Conservation (phyloP, 495 filamentous ascomycete genomes). For the Podospora anserina region DNA sequence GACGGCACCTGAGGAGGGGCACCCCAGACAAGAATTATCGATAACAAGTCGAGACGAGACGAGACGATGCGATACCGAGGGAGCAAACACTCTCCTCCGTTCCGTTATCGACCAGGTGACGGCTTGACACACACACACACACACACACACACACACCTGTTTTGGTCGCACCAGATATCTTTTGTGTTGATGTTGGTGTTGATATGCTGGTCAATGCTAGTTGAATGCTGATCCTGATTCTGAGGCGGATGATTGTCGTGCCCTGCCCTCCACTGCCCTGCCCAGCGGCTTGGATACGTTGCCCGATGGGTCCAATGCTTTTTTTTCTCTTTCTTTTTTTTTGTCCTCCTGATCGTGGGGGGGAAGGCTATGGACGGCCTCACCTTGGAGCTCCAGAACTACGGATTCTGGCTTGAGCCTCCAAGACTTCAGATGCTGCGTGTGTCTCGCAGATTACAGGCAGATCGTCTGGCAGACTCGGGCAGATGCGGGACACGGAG, state of each 20-base stretch:
- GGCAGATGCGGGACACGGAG: constrained; percentile 2
- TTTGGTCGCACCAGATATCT: constrained; percentile 13
- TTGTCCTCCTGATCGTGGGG: not conserved
- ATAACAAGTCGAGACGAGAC: constrained; percentile 6
- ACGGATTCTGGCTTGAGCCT: not conserved
- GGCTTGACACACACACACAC: constrained; percentile 18
- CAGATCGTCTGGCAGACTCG: not conserved
- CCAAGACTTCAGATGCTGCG: not conserved
- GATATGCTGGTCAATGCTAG: not conserved
- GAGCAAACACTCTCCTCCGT: constrained; percentile 8
- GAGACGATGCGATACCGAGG: not conserved
- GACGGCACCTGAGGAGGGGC: constrained; percentile 4
- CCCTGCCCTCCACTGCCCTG: not conserved
- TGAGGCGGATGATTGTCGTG: not conserved
- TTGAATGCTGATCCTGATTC: not conserved
- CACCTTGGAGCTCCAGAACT: no score
- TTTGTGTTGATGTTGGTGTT: constrained; percentile 5
- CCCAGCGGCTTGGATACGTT: not conserved
- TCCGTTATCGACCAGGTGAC: constrained; percentile 28
- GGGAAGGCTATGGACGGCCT: not conserved
- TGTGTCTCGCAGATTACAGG: not conserved
- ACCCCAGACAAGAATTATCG: constrained; percentile 9
- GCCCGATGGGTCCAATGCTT: not conserved
- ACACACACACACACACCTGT: constrained; percentile 16
- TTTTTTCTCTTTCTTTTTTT: not conserved